These are phyloP conservation scores for Lepraria neglecta DNA, from an alignment of 495 filamentous ascomycete genomes.

Conservation along the genomic window DNA sequence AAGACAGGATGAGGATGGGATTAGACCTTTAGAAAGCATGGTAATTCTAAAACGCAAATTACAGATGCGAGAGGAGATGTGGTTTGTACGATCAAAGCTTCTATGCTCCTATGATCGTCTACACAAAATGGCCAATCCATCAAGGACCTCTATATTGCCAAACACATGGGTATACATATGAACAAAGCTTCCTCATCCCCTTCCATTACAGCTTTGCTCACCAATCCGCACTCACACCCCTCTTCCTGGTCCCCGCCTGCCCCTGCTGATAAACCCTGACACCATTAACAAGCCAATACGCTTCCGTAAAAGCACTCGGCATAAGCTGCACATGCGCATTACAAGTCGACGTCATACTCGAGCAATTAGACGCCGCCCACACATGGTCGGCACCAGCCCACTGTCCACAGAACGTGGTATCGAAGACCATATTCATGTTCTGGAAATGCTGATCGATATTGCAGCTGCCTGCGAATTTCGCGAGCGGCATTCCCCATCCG, in stretches of 20 bases:
- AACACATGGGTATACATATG: background rate
- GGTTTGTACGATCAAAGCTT: background rate
- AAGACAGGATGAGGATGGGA: no score
- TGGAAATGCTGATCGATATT: constrained; percentile 62
- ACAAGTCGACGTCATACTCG: constrained; percentile 18
- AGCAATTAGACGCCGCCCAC: constrained; percentile 19
- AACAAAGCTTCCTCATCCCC: background rate
- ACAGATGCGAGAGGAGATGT: background rate
- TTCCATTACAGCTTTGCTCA: background rate
- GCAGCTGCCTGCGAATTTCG: constrained; percentile 56
- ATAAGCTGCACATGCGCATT: constrained; percentile 16
- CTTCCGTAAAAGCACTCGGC: constrained; percentile 15
- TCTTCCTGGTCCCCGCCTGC: background rate
- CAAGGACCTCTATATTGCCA: background rate
- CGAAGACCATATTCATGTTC: constrained; percentile 69
- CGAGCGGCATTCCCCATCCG: constrained; percentile 63
- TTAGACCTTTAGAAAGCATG: no score
- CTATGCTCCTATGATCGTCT: background rate
- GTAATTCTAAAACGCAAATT: background rate
- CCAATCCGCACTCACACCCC: constrained; percentile 11
- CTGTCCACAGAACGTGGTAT: constrained; percentile 83
- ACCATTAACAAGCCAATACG: constrained; percentile 23
- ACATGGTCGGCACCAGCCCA: constrained; percentile 64
- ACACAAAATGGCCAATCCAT: background rate
- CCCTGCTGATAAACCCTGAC: constrained; percentile 23